Base-by-base conservation (phyloP, 2,329 filamentous ascomycete genomes). In the Clarireedia homoeocarpa region DNA sequence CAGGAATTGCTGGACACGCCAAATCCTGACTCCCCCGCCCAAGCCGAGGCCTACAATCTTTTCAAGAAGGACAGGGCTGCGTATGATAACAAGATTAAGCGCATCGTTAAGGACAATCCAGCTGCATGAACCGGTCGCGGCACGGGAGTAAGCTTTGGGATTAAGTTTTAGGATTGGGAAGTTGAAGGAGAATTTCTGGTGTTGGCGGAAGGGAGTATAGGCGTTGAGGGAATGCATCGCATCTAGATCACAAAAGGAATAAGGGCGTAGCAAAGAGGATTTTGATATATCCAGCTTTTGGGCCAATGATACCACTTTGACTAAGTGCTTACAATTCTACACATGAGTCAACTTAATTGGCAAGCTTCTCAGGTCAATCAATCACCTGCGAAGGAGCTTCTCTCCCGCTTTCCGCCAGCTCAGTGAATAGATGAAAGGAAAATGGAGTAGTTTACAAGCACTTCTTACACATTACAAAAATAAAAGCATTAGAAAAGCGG, bases 31-130 rank as follows among this genome's bases (percentile, higher is more conserved):
- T 96, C 91, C 1, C 94, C 94, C 0, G 94, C 94, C 0, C 94
- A 99, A 72, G 92, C 94, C 2, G 94, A 99, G 65, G 95, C 94
- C 0, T 99, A 97, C 75, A 96, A 96, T 67, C 78, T 99, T 10
- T 97, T 90, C 72, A 96, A 95, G 78, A 91, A 91, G 71, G 92
- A 99, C 68, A 80, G 84, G 45, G 74, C 73, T 17, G 91, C 92
- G 56, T 99, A 99, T 68, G 91, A 97, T 74, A 87, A 85, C 72
- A 88, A 91, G 61, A 85, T 99, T 60, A 85, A 83, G 69, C 84
- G 88, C 58, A 85, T 96, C 20, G 94, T 99, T 56, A 86, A 83
- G 66, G 91, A 96, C 63, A 96, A 97, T 71, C 89, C 88, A 14
- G 85, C 88, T 49, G 86, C 86, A 53, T 90, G 73, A 63, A 54